A percentile compares a stretch with the other conserved stretches of the same genome.
Evolutionary conservation across 306 rosid species (phyloP).

Genomic region (Mimosa bimucronata): DNA sequence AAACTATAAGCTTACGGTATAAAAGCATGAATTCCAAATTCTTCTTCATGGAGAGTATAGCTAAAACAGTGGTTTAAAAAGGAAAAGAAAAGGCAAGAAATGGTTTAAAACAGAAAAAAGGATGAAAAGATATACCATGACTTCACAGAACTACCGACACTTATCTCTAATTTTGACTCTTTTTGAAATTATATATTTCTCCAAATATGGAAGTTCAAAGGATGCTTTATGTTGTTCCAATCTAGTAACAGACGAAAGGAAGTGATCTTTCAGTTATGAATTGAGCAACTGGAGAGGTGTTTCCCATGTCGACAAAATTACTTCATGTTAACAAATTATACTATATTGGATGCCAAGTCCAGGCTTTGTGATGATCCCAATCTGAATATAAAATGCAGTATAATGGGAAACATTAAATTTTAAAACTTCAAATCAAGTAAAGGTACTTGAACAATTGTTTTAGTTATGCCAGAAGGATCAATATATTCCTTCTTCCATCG

Average conservation of each 20-base stretch:
- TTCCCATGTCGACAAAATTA: background rate
- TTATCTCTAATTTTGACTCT: constrained; percentile 13
- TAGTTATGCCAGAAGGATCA: constrained; percentile 9
- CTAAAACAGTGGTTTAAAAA: background rate
- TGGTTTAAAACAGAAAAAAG: too few relatives aligned
- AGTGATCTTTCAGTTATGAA: background rate
- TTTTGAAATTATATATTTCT: background rate
- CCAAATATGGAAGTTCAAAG: constrained; percentile 9
- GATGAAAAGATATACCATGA: background rate
- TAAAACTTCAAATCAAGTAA: background rate
- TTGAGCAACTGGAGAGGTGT: background rate
- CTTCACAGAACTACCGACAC: background rate
- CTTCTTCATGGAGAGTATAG: background rate
- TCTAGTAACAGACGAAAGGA: background rate
- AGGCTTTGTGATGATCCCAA: background rate
- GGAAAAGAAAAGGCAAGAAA: background rate
- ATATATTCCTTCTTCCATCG: background rate
- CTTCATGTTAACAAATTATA: background rate
- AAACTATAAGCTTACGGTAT: constrained; percentile 6
- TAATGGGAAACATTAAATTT: constrained; percentile 12
- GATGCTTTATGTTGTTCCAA: constrained; percentile 1
- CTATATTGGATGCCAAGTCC: background rate
- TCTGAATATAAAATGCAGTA: background rate
- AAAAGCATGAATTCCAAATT: constrained; percentile 2
- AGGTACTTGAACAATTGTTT: constrained; percentile 19